Base-by-base conservation (phyloP, 805 yeast genomes). In the Nakazawaea ishiwadae region DNA sequence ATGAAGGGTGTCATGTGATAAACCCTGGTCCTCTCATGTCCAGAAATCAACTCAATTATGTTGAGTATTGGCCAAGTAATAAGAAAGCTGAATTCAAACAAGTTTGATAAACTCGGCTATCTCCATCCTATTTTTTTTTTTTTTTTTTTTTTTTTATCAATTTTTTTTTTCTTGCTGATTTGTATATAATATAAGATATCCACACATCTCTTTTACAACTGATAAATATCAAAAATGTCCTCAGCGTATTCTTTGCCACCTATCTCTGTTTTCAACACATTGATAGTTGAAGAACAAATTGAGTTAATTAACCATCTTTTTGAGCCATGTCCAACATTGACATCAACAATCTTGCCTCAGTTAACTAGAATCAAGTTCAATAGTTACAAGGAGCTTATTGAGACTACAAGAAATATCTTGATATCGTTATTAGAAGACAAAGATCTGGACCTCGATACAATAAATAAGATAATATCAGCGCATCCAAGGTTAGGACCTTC, bases 401-500 rank as follows among this genome's bases (percentile, higher is more conserved):
- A 75, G 37, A 37, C 50, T 2, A 61, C 69, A 2, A 65, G 84
- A 38, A 17, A 31, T 0, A 54, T 53, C 8, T 58, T 82, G 15
- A 50, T 66, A 3, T 37, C 47, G 11, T 58, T 42, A 21, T 15
- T 20, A n/a, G 12, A 38, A 14, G 11, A 20, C n/a, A n/a, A n/a
- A 3, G 23, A 31, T n/a, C 37, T 5, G 16, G 32, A 23, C 10
- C 18, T 20, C 12, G 31, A 23, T n/a, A 26, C 27, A 6, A 45
- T 46, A 15, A 43, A 45, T 33, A 63, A 71, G 30, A 87, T 90
- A 43, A 77, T 90, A n/a, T 81, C 86, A 1, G 96, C 96, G 0
- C 97, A 89, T 62, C 97, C 97, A 14, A 68, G 96, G 42, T 65
- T 89, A 14, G 97, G 97, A 0, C 85, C 84, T 3, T 68, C 79